Conservation (phyloP, 345 rosid species). For the Brassica cretica region DNA sequence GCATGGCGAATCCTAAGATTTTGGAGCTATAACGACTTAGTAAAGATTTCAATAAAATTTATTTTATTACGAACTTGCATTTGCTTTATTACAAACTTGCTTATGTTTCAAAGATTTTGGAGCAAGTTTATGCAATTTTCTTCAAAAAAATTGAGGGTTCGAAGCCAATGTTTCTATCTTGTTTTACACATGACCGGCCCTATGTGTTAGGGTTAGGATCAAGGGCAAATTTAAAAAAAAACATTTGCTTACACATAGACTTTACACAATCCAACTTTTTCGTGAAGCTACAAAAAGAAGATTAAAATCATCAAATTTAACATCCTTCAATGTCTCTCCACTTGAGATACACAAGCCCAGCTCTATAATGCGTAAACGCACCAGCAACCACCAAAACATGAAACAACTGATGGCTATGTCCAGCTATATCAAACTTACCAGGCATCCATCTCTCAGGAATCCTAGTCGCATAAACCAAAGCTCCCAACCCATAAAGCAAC, state of each 20-base stretch:
- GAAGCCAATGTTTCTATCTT: too few species aligned
- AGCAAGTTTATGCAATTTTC: too few species aligned
- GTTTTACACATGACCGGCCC: too few species aligned
- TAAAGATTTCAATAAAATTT: too few species aligned
- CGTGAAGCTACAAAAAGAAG: conserved; percentile 7
- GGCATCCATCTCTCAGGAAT: conserved; percentile 96
- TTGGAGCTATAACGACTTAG: too few species aligned
- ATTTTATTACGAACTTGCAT: too few species aligned
- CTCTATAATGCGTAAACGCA: conserved; percentile 79
- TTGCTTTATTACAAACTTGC: too few species aligned
- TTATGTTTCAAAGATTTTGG: too few species aligned
- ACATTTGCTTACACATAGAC: conserved; percentile 15
- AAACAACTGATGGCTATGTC: conserved; percentile 94
- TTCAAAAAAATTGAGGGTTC: too few species aligned
- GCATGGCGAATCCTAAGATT: too few species aligned
- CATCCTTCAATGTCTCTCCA: conserved; percentile 90
- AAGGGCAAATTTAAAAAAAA: conserved; percentile 32
- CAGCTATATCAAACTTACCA: conserved; percentile 89
- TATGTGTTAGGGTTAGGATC: not conserved
- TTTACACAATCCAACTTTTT: conserved; percentile 20
- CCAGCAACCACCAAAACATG: conserved; percentile 85
- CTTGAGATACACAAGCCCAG: conserved; percentile 77
- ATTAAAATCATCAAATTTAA: not conserved
- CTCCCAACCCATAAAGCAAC: conserved; percentile 64
- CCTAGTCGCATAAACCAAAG: conserved; percentile 76